Base-by-base conservation (phyloP, 2,329 filamentous ascomycete genomes). In the Aspergillus vadensis region DNA sequence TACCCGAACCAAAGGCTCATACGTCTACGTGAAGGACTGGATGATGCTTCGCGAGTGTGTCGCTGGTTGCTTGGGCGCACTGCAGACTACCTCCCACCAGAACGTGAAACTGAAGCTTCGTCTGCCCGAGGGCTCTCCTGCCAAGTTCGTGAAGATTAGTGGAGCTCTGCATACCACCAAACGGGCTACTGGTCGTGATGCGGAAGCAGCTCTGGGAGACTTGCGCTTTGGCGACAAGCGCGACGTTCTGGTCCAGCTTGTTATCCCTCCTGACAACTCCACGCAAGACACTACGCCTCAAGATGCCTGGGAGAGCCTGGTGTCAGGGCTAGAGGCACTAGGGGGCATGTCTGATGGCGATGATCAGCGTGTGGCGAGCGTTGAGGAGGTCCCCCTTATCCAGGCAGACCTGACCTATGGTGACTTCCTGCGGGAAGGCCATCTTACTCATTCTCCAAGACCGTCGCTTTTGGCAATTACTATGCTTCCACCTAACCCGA, bases 21-120 rank as follows among this genome's bases (percentile, higher is more conserved):
- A 98, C 73, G 96, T 92, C 1, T 99, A 98, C 71, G 93, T 99
- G 68, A 99, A 98, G 79, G 95, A 99, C 76, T 99, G 95, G 95
- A 98, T 98, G 94, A 99, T 98, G 94, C 85, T 99, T 38, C 89
- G 95, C 27, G 95, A 99, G 76, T 98, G 95, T 74, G 84, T 97
- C 48, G 95, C 93, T 23, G 95, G 95, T 47, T 98, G 94, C 71
- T 81, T 99, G 27, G 95, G 95, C 50, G 88, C 92, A 14, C 85
- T 98, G 73, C 95, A 99, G 76, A 92, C 91, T 2, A 89, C 92
- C 27, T 98, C 95, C n/a, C 95, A 99, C 74, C 95, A 98, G 75
- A 98, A 98, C 72, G 95, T 96, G 59, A 97, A 96, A 81, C 84
- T 99, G 57, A 97, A 96, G 81, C 86, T 99, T 59, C 91, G 91